phyloP scores from a whole-genome alignment of 140 eudicot genomes.

The Cichorium intybus region DNA sequence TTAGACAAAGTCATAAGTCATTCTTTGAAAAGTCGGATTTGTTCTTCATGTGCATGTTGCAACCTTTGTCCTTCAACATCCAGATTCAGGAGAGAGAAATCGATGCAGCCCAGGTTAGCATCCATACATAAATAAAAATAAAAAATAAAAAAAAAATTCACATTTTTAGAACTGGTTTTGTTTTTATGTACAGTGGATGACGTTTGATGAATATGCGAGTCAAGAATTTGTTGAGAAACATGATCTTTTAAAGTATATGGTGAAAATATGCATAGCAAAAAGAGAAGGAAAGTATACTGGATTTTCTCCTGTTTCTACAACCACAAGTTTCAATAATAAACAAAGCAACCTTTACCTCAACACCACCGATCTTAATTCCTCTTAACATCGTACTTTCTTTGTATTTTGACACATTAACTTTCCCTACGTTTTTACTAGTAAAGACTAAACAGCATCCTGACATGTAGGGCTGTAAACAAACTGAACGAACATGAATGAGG shows the following conservation, averaged over 20 bases:
- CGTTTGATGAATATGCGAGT: conserved; percentile 65
- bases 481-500: too few relatives aligned
- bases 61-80: conserved; percentile 72
- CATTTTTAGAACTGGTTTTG: too few relatives aligned
- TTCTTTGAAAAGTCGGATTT: conserved; percentile 85
- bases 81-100: conserved; percentile 75
- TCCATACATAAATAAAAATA: neutral
- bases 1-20: conserved; percentile 87
- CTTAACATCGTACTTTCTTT: neutral
- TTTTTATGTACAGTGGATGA: conserved; percentile 69
- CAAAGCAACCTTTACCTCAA: conserved; percentile 57
- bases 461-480: too few relatives aligned
- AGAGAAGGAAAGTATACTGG: conserved; percentile 55
- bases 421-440: too few relatives aligned
- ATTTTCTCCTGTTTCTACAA: conserved; percentile 55
- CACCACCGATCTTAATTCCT: conserved; percentile 27
- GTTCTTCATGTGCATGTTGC: conserved; percentile 82
- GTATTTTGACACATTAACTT: conserved; percentile 1
- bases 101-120: conserved; percentile 83
- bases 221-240: conserved; percentile 64
- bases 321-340: conserved; percentile 38
- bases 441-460: too few relatives aligned
- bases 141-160: too few relatives aligned
- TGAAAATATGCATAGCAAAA: conserved; percentile 60
- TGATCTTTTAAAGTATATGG: conserved; percentile 55